Percentiles rank a stretch among this genome's conserved stretches.
Evolutionary conservation across 495 filamentous ascomycete species (phyloP).

Genomic region (Friedmanniomyces simplex): DNA sequence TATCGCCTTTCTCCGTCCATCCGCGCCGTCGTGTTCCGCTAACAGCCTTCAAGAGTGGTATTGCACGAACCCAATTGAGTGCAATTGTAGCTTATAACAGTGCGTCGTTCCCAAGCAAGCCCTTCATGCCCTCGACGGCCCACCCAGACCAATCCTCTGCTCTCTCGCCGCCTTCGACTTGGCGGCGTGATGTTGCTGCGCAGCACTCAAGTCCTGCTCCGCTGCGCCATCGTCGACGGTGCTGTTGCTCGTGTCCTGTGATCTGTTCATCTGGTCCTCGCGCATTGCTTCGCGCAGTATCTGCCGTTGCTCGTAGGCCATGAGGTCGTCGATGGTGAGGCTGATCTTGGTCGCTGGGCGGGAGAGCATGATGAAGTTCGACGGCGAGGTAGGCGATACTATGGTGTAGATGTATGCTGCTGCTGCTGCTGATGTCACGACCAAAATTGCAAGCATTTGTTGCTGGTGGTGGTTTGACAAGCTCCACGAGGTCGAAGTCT

Average conservation of each 20-base stretch:
- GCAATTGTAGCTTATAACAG: no score
- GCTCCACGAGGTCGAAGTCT: no score
- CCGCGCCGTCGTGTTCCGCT: no score
- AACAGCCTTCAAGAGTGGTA: no score
- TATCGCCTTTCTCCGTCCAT: no score
- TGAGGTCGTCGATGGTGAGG: slow-evolving; percentile 21
- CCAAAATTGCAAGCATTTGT: no score
- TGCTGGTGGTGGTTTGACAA: no score
- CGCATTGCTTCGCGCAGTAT: slow-evolving; percentile 6
- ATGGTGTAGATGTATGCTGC: no score
- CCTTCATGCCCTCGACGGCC: slow-evolving; percentile 1
- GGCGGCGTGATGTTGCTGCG: slow-evolving; percentile 13
- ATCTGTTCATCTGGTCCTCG: slow-evolving; percentile 8
- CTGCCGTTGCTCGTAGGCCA: slow-evolving; percentile 21
- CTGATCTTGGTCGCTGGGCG: slow-evolving; percentile 21
- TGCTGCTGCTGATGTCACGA: no score
- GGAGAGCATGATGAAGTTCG: slow-evolving; percentile 16
- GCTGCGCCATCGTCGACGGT: slow-evolving; percentile 7
- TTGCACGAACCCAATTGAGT: no score
- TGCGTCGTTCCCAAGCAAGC: no score
- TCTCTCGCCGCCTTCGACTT: slow-evolving; percentile 13
- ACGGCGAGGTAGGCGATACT: not conserved
- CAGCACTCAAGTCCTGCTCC: slow-evolving; percentile 6
- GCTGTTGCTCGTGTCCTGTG: slow-evolving; percentile 13
- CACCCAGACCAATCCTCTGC: slow-evolving; percentile 13